Base-by-base conservation (phyloP, 1,139 yeast genomes). In the Protomyces macrosporus region DNA sequence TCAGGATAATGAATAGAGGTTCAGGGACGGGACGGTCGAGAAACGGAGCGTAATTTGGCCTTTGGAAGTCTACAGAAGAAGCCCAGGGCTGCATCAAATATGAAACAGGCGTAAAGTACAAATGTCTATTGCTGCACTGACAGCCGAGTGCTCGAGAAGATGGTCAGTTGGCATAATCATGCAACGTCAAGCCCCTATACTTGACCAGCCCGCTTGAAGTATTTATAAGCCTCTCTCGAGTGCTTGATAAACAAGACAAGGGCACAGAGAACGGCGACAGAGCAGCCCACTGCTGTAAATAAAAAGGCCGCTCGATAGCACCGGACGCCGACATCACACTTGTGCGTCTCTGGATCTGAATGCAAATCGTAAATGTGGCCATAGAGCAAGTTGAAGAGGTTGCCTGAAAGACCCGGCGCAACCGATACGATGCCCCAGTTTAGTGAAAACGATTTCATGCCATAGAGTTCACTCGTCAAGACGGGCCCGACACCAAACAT, bases 401-500 rank as follows among this genome's bases (percentile, higher is more conserved):
- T 75, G 4, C 79, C 73, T 4, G 73, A 70, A 0, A 74, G 73
- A 6, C 76, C 72, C 0, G 79, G 80, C 12, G 45, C 52, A 9
- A 60, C 48, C 4, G 58, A 55, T 14, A 86, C 76, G 36, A 85
- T 71, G 0, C 96, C 95, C 96, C 96, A 90, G 51, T 88, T 81
- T 50, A 90, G 86, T 62, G 90, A 85, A 72, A 88, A 88, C 48
- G 84, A 81, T 16, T 77, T 78, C 71, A 89, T 81, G 34, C 91
- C 91, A 75, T 88, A 89, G 12, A 84, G 77, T 69, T 90, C 96
- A 0, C 93, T 85, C 36, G 88, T 78, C 33, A 88, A 83, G 0
- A 93, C 87, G 0, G 96, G 96, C 72, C 84, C 87, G 5, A 90
- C 81, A 0, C 96, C 93, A 73, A 87, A 89, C 61, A 86, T 78